phyloP scores from a whole-genome alignment of 345 rosid species.

The Arabidopsis suecica region DNA sequence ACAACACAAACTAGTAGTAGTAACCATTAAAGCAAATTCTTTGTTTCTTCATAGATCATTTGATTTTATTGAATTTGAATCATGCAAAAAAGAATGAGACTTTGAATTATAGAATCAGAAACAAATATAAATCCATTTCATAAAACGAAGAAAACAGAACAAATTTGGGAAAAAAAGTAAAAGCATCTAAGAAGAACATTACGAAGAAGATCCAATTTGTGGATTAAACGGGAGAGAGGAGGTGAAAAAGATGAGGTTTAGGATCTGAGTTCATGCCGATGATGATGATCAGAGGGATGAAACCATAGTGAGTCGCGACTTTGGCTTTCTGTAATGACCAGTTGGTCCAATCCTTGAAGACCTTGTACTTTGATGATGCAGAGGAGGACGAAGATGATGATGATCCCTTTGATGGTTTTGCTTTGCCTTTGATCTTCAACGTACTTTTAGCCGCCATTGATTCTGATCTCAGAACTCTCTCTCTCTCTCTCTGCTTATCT shows the following conservation, averaged over 20 bases:
- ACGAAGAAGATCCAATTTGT: neutral
- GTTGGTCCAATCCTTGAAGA: slow-evolving; percentile 82
- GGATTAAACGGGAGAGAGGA: slow-evolving; percentile 70
- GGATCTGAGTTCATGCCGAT: slow-evolving; percentile 98
- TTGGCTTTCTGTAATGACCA: slow-evolving; percentile 88
- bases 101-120: slow-evolving; percentile 1
- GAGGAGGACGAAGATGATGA: slow-evolving; percentile 26
- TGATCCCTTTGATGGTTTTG: slow-evolving; percentile 48
- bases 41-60: neutral
- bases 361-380: slow-evolving; percentile 50
- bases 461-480: slow-evolving; percentile 26
- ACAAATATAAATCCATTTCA: neutral
- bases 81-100: slow-evolving; percentile 19
- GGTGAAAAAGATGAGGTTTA: slow-evolving; percentile 78
- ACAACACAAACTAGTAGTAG: slow-evolving; percentile 49
- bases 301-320: slow-evolving; percentile 83
- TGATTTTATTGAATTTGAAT: slow-evolving; percentile 21
- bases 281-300: slow-evolving; percentile 84
- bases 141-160: neutral
- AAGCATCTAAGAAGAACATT: slow-evolving; percentile 14
- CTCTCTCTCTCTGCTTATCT: neutral
- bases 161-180: slow-evolving; percentile 3
- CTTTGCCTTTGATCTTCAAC: slow-evolving; percentile 57
- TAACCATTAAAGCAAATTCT: neutral
- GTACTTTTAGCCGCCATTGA: slow-evolving; percentile 63